Conservation (phyloP, 1,284 basidiomycete species). For the Nidula niveotomentosa region DNA sequence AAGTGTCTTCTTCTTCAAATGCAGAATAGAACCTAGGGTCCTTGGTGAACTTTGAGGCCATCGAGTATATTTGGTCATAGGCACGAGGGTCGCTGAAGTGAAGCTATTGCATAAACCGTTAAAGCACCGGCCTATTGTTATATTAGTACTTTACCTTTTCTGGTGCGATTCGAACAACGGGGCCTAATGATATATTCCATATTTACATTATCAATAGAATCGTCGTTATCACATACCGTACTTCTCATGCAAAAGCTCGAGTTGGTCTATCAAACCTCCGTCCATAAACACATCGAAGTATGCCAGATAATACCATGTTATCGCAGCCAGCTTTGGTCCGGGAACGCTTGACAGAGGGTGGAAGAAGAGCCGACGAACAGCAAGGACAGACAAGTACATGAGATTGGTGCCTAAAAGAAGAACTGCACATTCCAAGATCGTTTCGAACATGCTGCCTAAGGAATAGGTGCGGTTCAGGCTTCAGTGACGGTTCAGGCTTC, state of each 20-base stretch:
- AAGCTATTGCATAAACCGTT: constrained; percentile 15
- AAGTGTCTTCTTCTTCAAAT: constrained; percentile 19
- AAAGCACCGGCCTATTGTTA: background rate
- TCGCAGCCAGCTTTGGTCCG: constrained; percentile 26
- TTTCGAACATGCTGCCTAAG: too few relatives aligned
- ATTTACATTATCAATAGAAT: too few relatives aligned
- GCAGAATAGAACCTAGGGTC: constrained; percentile 21
- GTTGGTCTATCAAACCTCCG: constrained; percentile 24
- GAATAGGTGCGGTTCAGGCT: too few relatives aligned
- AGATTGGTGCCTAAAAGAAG: too few relatives aligned
- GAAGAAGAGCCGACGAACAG: constrained; percentile 18
- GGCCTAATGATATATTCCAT: too few relatives aligned
- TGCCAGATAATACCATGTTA: constrained; percentile 23
- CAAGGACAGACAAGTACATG: constrained; percentile 1
- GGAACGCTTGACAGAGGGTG: constrained; percentile 25
- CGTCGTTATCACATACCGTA: constrained; percentile 23
- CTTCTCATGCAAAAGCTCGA: constrained; percentile 22
- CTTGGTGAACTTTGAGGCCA: constrained; percentile 21
- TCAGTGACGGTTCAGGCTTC: too few relatives aligned
- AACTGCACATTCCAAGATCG: too few relatives aligned
- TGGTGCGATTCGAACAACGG: constrained; percentile 28
- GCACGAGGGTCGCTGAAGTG: constrained; percentile 27
- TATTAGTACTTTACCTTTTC: constrained; percentile 17
- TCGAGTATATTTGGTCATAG: constrained; percentile 26
- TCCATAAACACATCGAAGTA: constrained; percentile 30